Evolutionary conservation across 768 basidiomycete genomes (phyloP).

Genomic region (Termitomyces sp.): DNA sequence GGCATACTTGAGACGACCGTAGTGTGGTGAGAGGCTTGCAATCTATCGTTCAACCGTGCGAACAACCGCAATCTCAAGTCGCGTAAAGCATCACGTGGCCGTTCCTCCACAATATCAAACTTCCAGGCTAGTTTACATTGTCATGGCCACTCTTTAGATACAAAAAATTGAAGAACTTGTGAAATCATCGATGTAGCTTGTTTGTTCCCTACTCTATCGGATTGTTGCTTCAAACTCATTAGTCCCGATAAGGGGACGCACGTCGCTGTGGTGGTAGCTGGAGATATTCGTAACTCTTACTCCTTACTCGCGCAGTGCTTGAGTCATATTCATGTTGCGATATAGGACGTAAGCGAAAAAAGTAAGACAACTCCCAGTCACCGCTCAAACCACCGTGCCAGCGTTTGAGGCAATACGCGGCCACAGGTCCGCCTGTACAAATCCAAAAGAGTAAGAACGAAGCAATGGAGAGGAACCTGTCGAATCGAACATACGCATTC

Average conservation of each 20-base stretch:
- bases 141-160: too few species aligned
- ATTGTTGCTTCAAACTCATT: background rate
- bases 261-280: background rate
- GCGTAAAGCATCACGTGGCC: slow-evolving; percentile 15
- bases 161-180: too few species aligned
- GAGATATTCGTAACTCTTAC: background rate
- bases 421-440: slow-evolving; percentile 87
- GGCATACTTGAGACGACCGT: slow-evolving; percentile 28
- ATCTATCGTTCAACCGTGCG: slow-evolving; percentile 16
- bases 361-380: slow-evolving; percentile 13
- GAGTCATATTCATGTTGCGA: slow-evolving; percentile 16
- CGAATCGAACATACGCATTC: slow-evolving; percentile 76
- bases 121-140: too few species aligned
- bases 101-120: background rate
- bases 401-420: slow-evolving; percentile 99
- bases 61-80: slow-evolving; percentile 1
- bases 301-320: background rate
- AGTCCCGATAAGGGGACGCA: background rate
- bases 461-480: background rate
- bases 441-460: background rate
- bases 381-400: slow-evolving; percentile 88
- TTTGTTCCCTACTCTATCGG: too few species aligned
- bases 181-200: too few species aligned
- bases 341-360: slow-evolving; percentile 18
- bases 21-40: background rate